Base-by-base conservation (phyloP, 2,329 filamentous ascomycete species). In the Paraphoma sp. region DNA sequence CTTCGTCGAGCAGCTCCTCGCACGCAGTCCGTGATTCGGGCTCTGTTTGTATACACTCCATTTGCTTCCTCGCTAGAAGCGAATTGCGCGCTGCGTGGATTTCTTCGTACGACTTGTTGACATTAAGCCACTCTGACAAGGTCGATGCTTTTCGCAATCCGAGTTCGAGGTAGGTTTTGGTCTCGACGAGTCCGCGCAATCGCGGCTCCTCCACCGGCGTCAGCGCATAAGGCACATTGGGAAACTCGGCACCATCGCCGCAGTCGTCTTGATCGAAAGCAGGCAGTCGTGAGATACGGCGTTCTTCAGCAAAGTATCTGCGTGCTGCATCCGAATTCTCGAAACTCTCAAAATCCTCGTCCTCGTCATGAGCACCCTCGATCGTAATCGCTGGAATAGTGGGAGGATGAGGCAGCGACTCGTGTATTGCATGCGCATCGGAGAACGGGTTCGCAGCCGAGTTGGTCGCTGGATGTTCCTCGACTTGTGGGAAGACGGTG, bases 81-180 rank as follows among this genome's bases (percentile, higher is more conserved):
- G 73, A 57, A 2, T 71, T 64, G 8, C 82, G 78, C 8, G 82
- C 73, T 2, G 64, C 57, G 59, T 82, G 79, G 58, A 81, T 78
- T 11, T 76, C 69, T 47, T 76, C 70, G 57, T 83, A 83, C 29
- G 76, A 75, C 11, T 77, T 74, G 59, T 84, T 81, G 46, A 84
- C 65, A 0, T 75, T 79, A 11, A 84, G 74, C 83, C 82, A 84
- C 53, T 82, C 80, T 17, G 71, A 64, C 18, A 40, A 45, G 14
- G 67, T 62, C 38, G 81, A 79, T n/a, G 82, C 70, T 53, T 77
- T 80, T 51, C 74, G 77, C 14, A 84, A 72, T 14, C 81, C 80
- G 76, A 83, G 18, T 1, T 53, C 8, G 16, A 50, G 28, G 31
- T 64, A 49, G 11, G 48, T 45, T 23, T 31, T 45, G 17, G 23